Base-by-base conservation (phyloP, 495 filamentous ascomycete genomes). In the Aspergillus sparsus region DNA sequence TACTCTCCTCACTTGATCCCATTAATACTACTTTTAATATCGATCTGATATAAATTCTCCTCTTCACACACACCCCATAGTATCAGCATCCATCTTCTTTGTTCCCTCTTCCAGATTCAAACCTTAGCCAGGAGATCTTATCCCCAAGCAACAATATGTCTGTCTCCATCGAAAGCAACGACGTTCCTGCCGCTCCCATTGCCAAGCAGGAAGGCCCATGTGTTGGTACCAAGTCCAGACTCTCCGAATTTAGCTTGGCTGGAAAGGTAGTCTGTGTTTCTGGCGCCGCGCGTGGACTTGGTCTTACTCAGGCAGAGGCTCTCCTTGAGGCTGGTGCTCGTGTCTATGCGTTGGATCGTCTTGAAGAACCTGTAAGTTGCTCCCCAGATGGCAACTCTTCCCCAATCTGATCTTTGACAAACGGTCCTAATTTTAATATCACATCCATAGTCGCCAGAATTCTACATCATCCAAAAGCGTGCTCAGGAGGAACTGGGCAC, bases 161-260 rank as follows among this genome's bases (percentile, higher is more conserved):
- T 54, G 74, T 77, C 63, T 69, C 73, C 61, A 74, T 77, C 53
- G 74, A 75, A 63, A 74, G 71, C 54, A 74, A 61, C 47, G 55
- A 68, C 6, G 52, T 69, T 49, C 66, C 69, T 31, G 63, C 64
- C 21, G 69, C 71, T 44, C 51, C 66, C 56, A 50, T 59, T 32
- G 35, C 51, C 50, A 50, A 46, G 31, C 60, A 62, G 27, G 57
- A 53, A 18, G 64, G 15, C 9, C 59, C 52, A n/a, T 54, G 54
- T 68, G 70, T 79, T 59, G 77, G 75, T 57, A 70, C 74, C 46
- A 71, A 70, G 62, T 69, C 75, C 46, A 66, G 80, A 45, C 80
- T 93, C 56, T 85, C 89, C 27, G 91, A 95, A 64, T 96, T 95
- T 79, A 87, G 80, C 69, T 82, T 96, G 63, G 80, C 81, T 21